Evolutionary conservation across 441 rosid species (phyloP).

Genomic region (Adansonia grandidieri): DNA sequence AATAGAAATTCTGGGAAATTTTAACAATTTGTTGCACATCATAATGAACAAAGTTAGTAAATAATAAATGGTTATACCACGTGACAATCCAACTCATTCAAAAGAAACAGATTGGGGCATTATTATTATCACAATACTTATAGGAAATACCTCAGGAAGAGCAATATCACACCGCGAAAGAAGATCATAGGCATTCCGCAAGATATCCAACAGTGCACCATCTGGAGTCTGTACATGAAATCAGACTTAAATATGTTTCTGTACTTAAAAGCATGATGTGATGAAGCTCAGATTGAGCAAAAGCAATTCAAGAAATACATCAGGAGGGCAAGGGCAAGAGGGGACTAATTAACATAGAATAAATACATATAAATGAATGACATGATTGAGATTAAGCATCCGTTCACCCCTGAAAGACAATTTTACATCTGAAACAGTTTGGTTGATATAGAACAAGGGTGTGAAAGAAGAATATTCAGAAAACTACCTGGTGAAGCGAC

Average conservation of each 20-base stretch:
- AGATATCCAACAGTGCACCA: slow-evolving; percentile 82
- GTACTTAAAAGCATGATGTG: background rate
- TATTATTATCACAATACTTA: slow-evolving; percentile 6
- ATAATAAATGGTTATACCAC: slow-evolving; percentile 6
- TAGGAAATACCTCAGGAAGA: slow-evolving; percentile 67
- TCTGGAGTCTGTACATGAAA: slow-evolving; percentile 80
- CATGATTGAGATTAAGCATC: background rate
- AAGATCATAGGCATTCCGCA: slow-evolving; percentile 86
- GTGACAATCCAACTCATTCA: slow-evolving; percentile 23
- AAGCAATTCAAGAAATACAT: background rate
- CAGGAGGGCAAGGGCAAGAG: background rate
- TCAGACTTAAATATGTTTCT: slow-evolving; percentile 19
- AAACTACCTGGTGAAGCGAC: slow-evolving; percentile 80
- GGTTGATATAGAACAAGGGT: slow-evolving; percentile 6
- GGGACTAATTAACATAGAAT: background rate
- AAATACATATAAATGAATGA: background rate
- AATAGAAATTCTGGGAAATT: background rate
- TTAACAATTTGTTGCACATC: background rate
- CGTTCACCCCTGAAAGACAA: background rate
- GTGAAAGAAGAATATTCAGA: slow-evolving; percentile 21
- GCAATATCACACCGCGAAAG: slow-evolving; percentile 70
- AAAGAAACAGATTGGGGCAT: slow-evolving; percentile 14
- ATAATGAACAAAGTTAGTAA: background rate
- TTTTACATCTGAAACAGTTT: slow-evolving; percentile 12
- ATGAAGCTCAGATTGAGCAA: background rate